A percentile compares a stretch with the other conserved stretches of the same genome.
These are phyloP conservation scores for Fusarium pseudonygamai DNA, from an alignment of 2,329 filamentous ascomycete species.

Conservation along the genomic window DNA sequence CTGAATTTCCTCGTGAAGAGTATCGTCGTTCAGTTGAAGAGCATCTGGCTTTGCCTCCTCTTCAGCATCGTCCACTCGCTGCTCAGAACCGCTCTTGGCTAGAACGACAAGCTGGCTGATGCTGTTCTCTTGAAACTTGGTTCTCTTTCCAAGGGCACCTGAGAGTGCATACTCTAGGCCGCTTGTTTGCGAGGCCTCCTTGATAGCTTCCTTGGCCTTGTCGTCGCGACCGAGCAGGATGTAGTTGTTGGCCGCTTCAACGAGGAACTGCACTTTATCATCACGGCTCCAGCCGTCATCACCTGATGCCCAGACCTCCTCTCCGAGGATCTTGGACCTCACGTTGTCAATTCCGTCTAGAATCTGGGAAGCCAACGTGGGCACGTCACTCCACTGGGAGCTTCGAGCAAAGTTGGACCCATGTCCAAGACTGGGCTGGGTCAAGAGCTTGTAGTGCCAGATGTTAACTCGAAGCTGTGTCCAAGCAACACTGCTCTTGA, in stretches of 20 bases:
- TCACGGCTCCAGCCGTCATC: slow-evolving; percentile 54
- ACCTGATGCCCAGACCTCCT: slow-evolving; percentile 50
- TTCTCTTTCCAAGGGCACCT: slow-evolving; percentile 86
- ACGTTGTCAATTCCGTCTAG: slow-evolving; percentile 55
- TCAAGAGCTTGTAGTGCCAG: slow-evolving; percentile 70
- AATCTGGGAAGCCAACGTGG: slow-evolving; percentile 63
- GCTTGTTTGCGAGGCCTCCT: slow-evolving; percentile 71
- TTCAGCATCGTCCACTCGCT: slow-evolving; percentile 36
- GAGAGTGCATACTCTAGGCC: slow-evolving; percentile 84
- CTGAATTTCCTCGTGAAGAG: slow-evolving; percentile 85
- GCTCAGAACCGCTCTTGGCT: slow-evolving; percentile 72
- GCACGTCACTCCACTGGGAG: slow-evolving; percentile 68
- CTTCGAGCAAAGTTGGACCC: slow-evolving; percentile 65
- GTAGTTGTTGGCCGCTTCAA: slow-evolving; percentile 85
- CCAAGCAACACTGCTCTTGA: slow-evolving; percentile 65
- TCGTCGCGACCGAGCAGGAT: slow-evolving; percentile 85
- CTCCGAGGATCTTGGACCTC: slow-evolving; percentile 49
- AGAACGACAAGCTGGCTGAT: slow-evolving; percentile 91
- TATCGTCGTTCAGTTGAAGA: slow-evolving; percentile 89
- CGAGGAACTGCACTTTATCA: slow-evolving; percentile 73
- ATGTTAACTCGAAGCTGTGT: slow-evolving; percentile 77
- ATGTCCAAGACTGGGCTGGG: slow-evolving; percentile 63
- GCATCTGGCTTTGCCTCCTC: slow-evolving; percentile 66
- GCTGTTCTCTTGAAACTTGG: slow-evolving; percentile 80
- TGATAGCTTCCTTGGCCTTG: slow-evolving; percentile 76